Evolutionary conservation across 129 eudicot species (phyloP).

Genomic region (Centrapalus pauciflorus): DNA sequence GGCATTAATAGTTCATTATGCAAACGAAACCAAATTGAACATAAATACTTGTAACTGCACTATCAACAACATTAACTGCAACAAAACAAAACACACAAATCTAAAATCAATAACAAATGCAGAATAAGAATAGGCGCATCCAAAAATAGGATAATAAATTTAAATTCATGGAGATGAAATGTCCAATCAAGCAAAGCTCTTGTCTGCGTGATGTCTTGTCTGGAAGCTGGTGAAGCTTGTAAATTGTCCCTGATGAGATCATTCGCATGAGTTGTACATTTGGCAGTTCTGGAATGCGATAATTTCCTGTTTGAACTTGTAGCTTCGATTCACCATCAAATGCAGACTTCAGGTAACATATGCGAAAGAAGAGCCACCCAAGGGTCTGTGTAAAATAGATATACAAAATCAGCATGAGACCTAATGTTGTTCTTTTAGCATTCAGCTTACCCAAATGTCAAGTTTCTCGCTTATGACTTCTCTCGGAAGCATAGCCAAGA

Average conservation of each 20-base stretch:
- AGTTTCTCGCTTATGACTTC: constrained; percentile 93
- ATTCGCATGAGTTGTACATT: constrained; percentile 64
- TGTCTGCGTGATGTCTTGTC: constrained; percentile 99
- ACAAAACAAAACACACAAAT: too few species aligned
- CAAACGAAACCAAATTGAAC: too few species aligned
- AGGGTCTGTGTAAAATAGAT: constrained; percentile 55
- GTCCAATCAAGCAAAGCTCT: constrained; percentile 96
- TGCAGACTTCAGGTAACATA: constrained; percentile 88
- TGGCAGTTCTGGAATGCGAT: constrained; percentile 90
- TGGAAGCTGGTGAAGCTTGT: constrained; percentile 74
- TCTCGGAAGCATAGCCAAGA: constrained; percentile 88
- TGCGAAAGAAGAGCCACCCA: constrained; percentile 89
- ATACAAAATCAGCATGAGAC: background rate
- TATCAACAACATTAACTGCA: too few species aligned
- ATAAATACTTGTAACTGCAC: too few species aligned
- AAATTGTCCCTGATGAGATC: constrained; percentile 84
- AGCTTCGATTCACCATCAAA: constrained; percentile 99
- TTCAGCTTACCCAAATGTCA: constrained; percentile 87
- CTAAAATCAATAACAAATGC: too few species aligned
- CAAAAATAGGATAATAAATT: constrained; percentile 92
- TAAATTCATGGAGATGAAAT: constrained; percentile 87
- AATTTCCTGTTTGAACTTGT: constrained; percentile 89
- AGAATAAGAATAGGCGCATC: too few species aligned
- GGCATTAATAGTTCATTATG: too few species aligned
- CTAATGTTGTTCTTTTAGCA: background rate